Conservation (phyloP, 805 yeast genomes). For the Candida ipomoeae region DNA sequence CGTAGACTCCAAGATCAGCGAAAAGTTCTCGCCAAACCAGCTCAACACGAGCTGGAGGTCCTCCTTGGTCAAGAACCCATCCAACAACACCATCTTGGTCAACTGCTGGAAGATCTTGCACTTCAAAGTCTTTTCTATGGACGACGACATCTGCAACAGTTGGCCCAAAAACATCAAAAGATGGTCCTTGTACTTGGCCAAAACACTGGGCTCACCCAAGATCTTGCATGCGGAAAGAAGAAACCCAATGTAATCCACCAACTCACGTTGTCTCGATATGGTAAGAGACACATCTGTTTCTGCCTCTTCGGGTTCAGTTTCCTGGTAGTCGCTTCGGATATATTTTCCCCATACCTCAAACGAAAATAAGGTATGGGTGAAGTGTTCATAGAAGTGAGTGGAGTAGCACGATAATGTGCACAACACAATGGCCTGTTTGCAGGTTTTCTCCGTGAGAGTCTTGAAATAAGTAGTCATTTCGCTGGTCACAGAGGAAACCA, state of each 20-base stretch:
- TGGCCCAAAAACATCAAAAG: constrained; percentile 65
- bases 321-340: constrained; percentile 21
- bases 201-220: constrained; percentile 27
- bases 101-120: constrained; percentile 64
- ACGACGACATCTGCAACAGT: constrained; percentile 62
- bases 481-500: constrained; percentile 20
- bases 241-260: constrained; percentile 57
- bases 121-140: constrained; percentile 64
- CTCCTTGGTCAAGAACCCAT: constrained; percentile 44
- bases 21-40: constrained; percentile 57
- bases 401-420: constrained; percentile 52
- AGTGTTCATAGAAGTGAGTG: constrained; percentile 40
- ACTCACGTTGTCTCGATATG: constrained; percentile 53
- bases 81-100: constrained; percentile 49
- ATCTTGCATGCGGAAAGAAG: constrained; percentile 44
- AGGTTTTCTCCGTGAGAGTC: constrained; percentile 47
- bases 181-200: constrained; percentile 56
- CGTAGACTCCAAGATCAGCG: constrained; percentile 33
- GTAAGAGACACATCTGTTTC: constrained; percentile 34
- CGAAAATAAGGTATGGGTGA: constrained; percentile 34
- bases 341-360: constrained; percentile 43
- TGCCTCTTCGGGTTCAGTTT: constrained; percentile 5
- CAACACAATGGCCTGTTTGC: constrained; percentile 60
- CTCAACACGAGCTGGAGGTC: constrained; percentile 64
- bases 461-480: constrained; percentile 54